These are phyloP conservation scores for Yarrowia sp. DNA, from an alignment of 805 yeast genomes.

Conservation along the genomic window DNA sequence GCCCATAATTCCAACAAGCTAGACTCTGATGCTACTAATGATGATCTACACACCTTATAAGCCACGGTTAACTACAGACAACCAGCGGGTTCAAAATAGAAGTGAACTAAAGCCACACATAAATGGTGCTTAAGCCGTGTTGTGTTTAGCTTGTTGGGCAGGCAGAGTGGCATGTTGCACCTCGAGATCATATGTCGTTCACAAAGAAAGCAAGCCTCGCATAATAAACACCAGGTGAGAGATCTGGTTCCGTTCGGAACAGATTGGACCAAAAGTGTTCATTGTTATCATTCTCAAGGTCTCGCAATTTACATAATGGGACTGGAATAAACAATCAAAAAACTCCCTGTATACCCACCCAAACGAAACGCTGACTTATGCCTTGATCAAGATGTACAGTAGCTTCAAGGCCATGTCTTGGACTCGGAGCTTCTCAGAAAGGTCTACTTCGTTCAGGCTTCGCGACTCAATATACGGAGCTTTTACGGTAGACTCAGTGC, in stretches of 20 bases:
- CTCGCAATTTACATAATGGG: no score
- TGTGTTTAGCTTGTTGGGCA: not conserved
- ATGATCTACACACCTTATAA: no score
- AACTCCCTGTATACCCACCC: no score
- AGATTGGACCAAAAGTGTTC: no score
- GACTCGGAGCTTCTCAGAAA: not conserved
- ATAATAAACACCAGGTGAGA: not conserved
- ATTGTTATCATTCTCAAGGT: no score
- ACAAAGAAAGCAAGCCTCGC: not conserved
- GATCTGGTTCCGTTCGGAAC: no score
- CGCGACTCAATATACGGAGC: not conserved
- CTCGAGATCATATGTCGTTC: not conserved
- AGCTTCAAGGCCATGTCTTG: not conserved
- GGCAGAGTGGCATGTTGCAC: no score
- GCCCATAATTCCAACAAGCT: not conserved
- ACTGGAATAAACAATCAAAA: no score
- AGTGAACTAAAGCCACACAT: not conserved
- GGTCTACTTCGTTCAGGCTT: not conserved
- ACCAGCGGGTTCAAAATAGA: not conserved
- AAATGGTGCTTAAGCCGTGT: not conserved
- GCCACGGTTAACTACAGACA: no score
- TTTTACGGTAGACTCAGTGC: not conserved
- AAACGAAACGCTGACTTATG: no score
- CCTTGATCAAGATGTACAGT: not conserved
- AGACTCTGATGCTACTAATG: no score